Percentiles rank a stretch among this genome's conserved stretches.
Evolutionary conservation across 2,329 filamentous ascomycete genomes (phyloP).

Genomic region (Ceratocystis diversiconidia): DNA sequence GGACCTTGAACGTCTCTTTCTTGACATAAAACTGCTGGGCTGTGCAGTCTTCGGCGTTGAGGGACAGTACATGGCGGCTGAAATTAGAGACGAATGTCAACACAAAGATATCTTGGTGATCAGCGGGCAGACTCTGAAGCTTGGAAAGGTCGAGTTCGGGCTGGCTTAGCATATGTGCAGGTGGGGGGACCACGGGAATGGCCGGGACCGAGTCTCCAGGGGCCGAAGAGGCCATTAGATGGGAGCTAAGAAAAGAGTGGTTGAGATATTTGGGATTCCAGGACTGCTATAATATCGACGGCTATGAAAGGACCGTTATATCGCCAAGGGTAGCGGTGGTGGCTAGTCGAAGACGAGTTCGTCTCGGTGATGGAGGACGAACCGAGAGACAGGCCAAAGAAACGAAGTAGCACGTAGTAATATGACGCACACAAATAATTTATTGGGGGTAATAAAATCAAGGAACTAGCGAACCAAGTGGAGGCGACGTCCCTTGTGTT

Average conservation of each 20-base stretch:
- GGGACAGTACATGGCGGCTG: constrained; percentile 59
- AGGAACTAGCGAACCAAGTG: not conserved
- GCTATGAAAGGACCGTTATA: no score
- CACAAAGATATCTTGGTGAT: constrained; percentile 92
- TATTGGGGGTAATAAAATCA: not conserved
- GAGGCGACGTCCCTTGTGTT: not conserved
- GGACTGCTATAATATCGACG: no score
- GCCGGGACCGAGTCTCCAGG: constrained; percentile 10
- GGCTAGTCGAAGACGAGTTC: no score
- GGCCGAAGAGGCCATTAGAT: constrained; percentile 10
- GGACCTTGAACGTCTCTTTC: constrained; percentile 84
- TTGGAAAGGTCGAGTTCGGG: constrained; percentile 81
- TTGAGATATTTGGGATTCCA: not conserved
- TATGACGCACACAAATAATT: no score
- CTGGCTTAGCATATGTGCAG: constrained; percentile 33
- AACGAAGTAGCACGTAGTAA: not conserved
- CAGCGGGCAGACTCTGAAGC: constrained; percentile 73
- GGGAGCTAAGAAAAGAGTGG: not conserved
- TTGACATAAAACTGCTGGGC: constrained; percentile 85
- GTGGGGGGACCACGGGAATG: constrained; percentile 20
- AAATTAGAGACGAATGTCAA: constrained; percentile 77
- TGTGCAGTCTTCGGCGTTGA: constrained; percentile 67
- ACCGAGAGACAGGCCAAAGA: not conserved
- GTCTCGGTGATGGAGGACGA: not conserved
- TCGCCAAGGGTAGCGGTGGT: no score